Conservation (phyloP, 257 asterid species). For the Fraxinus cuspidata region DNA sequence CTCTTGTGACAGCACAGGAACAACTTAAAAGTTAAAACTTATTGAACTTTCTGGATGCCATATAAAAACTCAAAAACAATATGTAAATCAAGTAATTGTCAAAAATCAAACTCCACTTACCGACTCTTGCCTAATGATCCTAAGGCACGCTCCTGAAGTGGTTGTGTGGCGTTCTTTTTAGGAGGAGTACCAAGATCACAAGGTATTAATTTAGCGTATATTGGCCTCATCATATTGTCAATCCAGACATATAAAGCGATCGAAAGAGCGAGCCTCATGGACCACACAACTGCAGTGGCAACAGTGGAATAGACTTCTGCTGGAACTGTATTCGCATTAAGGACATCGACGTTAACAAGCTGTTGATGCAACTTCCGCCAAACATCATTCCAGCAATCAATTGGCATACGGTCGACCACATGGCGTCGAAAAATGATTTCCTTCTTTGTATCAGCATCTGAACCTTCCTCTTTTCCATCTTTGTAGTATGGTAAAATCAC, state of each 20-base stretch:
- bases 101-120: slow-evolving; percentile 46
- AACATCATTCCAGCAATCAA: slow-evolving; percentile 97
- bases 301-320: slow-evolving; percentile 79
- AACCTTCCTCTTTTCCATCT: slow-evolving; percentile 50
- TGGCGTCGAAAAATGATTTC: slow-evolving; percentile 83
- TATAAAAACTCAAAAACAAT: slow-evolving; percentile 6
- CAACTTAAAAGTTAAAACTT: neutral
- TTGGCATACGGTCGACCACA: slow-evolving; percentile 86
- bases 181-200: slow-evolving; percentile 90
- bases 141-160: slow-evolving; percentile 62
- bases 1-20: slow-evolving; percentile 15
- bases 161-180: slow-evolving; percentile 51
- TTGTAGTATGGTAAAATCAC: slow-evolving; percentile 89
- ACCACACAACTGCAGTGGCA: slow-evolving; percentile 94
- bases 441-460: slow-evolving; percentile 45
- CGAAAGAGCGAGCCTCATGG: slow-evolving; percentile 94
- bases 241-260: slow-evolving; percentile 80
- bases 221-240: slow-evolving; percentile 82
- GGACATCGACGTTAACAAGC: slow-evolving; percentile 87
- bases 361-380: slow-evolving; percentile 97
- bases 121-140: slow-evolving; percentile 98
- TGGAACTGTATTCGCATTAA: slow-evolving; percentile 68
- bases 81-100: slow-evolving; percentile 5
- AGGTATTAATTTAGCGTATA: slow-evolving; percentile 82
- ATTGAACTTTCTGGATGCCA: slow-evolving; percentile 4